Conservation (phyloP, 805 yeast species). For the Diddensiella transvaalensis region DNA sequence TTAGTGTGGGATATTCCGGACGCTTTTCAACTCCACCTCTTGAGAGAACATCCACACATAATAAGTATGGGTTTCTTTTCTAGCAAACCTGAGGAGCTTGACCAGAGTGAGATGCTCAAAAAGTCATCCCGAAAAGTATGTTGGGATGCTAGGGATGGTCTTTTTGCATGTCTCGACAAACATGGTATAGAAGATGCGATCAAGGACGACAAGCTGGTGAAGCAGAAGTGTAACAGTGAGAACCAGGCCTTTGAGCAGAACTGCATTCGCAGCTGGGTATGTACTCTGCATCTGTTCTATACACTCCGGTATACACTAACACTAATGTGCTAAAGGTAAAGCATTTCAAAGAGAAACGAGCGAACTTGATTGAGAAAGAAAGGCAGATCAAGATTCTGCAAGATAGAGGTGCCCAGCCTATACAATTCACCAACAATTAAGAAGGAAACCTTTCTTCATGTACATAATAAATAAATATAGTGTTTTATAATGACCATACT, state of each 20-base stretch:
- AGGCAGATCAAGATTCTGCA: conserved; percentile 67
- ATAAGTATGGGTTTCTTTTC: conserved; percentile 61
- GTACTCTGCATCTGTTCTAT: too few relatives aligned
- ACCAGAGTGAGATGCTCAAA: conserved; percentile 41
- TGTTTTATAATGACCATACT: conserved; percentile 47
- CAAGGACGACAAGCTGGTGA: conserved; percentile 41
- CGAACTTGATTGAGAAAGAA: conserved; percentile 67
- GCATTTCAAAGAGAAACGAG: conserved; percentile 87
- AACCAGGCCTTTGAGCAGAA: conserved; percentile 60
- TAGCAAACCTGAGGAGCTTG: conserved; percentile 20
- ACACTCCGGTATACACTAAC: neutral
- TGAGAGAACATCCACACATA: too few relatives aligned
- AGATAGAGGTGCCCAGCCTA: conserved; percentile 52
- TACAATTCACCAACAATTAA: conserved; percentile 21
- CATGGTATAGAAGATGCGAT: conserved; percentile 67
- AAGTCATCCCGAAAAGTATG: conserved; percentile 70
- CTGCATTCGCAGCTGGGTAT: conserved; percentile 81
- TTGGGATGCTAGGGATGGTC: conserved; percentile 86
- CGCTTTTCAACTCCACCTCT: too few relatives aligned
- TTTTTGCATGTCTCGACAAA: conserved; percentile 68
- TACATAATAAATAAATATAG: conserved; percentile 3
- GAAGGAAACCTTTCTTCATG: conserved; percentile 1
- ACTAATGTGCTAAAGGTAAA: conserved; percentile 41
- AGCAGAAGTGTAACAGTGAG: conserved; percentile 53
- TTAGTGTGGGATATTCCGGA: too few relatives aligned